Conservation (phyloP, 2,329 filamentous ascomycete species). For the Teratosphaeria gauchensis region DNA sequence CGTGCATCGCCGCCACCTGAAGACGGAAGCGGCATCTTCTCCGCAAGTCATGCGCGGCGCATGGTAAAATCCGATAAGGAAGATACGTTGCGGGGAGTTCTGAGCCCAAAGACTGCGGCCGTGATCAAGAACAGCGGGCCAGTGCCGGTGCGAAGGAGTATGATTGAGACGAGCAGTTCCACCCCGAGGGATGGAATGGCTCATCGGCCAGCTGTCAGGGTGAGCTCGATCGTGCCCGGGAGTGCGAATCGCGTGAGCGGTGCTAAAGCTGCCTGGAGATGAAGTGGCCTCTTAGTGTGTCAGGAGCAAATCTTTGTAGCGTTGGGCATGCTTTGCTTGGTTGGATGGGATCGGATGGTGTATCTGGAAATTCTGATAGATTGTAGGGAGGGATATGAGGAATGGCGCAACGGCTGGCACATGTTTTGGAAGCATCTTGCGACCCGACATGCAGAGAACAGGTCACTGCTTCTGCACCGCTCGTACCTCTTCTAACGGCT, state of each 20-base stretch:
- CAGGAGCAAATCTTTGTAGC: background rate
- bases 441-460: too few relatives aligned
- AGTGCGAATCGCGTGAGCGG: background rate
- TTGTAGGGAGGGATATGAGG: background rate
- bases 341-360: too few relatives aligned
- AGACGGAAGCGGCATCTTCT: slow-evolving; percentile 45
- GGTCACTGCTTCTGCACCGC: too few relatives aligned
- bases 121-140: slow-evolving; percentile 44
- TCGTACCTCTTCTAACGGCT: background rate
- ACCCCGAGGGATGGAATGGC: background rate
- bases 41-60: slow-evolving; percentile 54
- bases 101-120: slow-evolving; percentile 51
- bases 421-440: too few relatives aligned
- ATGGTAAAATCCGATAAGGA: slow-evolving; percentile 55
- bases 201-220: background rate
- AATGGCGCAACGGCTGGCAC: too few relatives aligned
- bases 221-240: slow-evolving; percentile 1
- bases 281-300: background rate
- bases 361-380: background rate
- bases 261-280: slow-evolving; percentile 6
- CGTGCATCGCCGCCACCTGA: slow-evolving; percentile 38
- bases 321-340: background rate
- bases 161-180: slow-evolving; percentile 5
- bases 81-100: slow-evolving; percentile 40
- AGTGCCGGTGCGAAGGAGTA: slow-evolving; percentile 28